A percentile compares a stretch with the other conserved stretches of the same genome.
Conservation (phyloP, 176 grass and related monocot species). For the Aegilops speltoides region DNA sequence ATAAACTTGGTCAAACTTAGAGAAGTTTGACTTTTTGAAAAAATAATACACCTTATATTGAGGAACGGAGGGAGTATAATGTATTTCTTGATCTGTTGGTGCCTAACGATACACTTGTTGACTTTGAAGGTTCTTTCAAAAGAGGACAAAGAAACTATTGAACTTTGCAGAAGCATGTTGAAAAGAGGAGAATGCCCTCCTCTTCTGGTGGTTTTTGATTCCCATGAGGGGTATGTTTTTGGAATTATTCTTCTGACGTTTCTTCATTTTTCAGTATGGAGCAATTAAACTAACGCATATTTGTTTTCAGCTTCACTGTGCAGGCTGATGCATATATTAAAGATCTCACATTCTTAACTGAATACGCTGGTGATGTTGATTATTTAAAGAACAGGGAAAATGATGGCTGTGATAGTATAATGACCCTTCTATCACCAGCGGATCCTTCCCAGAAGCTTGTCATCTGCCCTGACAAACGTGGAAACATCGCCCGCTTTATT, state of each 20-base stretch:
- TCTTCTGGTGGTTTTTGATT: slow-evolving; percentile 84
- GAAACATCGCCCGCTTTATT: slow-evolving; percentile 85
- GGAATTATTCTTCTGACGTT: neutral
- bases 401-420: slow-evolving; percentile 88
- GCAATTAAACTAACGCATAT: too few relatives aligned
- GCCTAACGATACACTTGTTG: slow-evolving; percentile 9
- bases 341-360: slow-evolving; percentile 82
- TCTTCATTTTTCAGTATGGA: neutral
- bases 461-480: slow-evolving; percentile 62
- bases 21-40: too few relatives aligned
- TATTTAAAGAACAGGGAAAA: slow-evolving; percentile 65
- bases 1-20: too few relatives aligned
- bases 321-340: slow-evolving; percentile 51
- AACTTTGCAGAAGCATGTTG: slow-evolving; percentile 74
- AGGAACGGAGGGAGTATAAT: too few relatives aligned
- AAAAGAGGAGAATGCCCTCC: slow-evolving; percentile 84
- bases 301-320: too few relatives aligned
- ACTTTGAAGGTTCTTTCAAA: slow-evolving; percentile 64
- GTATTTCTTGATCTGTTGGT: neutral
- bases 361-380: slow-evolving; percentile 93
- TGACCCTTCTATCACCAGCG: slow-evolving; percentile 76
- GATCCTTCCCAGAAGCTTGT: slow-evolving; percentile 66
- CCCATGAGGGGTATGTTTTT: slow-evolving; percentile 60
- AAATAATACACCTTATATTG: too few relatives aligned
- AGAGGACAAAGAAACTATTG: slow-evolving; percentile 79